These are phyloP conservation scores for Aspergillus saccharolyticus DNA, from an alignment of 495 filamentous ascomycete genomes.

Conservation along the genomic window DNA sequence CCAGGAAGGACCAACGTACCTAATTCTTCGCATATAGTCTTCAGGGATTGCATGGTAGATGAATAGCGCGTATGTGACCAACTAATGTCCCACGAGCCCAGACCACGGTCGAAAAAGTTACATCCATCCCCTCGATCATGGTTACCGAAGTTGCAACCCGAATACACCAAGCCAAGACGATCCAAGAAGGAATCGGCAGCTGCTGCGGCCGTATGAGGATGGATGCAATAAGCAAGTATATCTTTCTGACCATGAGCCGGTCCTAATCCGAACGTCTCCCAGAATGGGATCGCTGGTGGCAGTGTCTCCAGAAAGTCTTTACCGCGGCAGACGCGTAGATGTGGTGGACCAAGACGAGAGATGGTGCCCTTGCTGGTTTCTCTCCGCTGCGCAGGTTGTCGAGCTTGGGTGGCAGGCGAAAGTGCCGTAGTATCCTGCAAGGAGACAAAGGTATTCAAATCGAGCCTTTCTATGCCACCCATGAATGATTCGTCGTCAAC, in stretches of 20 bases:
- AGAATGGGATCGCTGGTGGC: slow-evolving; percentile 76
- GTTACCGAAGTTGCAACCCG: slow-evolving; percentile 70
- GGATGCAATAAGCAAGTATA: slow-evolving; percentile 73
- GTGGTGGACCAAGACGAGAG: slow-evolving; percentile 49
- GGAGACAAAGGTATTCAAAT: slow-evolving; percentile 35
- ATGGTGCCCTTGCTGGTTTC: slow-evolving; percentile 29
- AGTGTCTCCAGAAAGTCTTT: slow-evolving; percentile 71
- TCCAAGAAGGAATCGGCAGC: slow-evolving; percentile 66
- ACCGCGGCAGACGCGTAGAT: slow-evolving; percentile 71
- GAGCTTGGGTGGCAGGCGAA: slow-evolving; percentile 11
- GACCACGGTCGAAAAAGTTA: slow-evolving; percentile 50
- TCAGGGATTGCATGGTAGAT: slow-evolving; percentile 35
- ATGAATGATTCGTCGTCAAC: slow-evolving; percentile 29
- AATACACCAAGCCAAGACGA: slow-evolving; percentile 67
- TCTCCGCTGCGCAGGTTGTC: slow-evolving; percentile 24
- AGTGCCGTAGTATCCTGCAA: slow-evolving; percentile 31
- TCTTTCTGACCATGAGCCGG: slow-evolving; percentile 77
- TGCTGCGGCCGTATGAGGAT: slow-evolving; percentile 55
- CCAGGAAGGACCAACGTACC: slow-evolving; percentile 28
- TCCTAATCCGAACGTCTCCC: slow-evolving; percentile 82
- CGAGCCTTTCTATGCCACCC: slow-evolving; percentile 31
- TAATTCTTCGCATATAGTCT: slow-evolving; percentile 36
- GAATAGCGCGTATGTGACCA: slow-evolving; percentile 26
- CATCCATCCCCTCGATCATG: slow-evolving; percentile 55
- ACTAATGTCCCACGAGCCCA: slow-evolving; percentile 48